Base-by-base conservation (phyloP, 768 basidiomycete genomes). In the Hypholoma sublateritium region DNA sequence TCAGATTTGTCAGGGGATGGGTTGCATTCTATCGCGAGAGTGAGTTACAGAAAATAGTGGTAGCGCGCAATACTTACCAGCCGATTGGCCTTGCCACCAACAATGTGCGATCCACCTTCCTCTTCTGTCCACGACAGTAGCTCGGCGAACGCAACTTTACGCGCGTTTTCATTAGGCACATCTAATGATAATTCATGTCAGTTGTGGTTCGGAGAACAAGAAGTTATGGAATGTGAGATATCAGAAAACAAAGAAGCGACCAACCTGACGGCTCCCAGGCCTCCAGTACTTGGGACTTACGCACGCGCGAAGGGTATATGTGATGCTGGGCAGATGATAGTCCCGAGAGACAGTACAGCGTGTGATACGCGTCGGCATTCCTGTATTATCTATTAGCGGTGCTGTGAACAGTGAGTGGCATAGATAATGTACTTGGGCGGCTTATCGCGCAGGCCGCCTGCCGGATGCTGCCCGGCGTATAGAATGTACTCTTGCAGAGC, bases 291-390 rank as follows among this genome's bases (percentile, higher is more conserved):
- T 69, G 59, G 4, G 58, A 43, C 22, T 62, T 59, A 41, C 67
- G 62, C 8, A 61, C 37, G 25, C 47, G 60, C 0, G 85, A 83
- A 0, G 81, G 81, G 36, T 70, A 72, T 1, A 95, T 80, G 41
- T 77, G 82, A 61, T 98, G 94, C 66, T 98, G 97, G 0, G 96
- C 91, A 0, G 85, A 77, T 0, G 96, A 93, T 16, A 97, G 79
- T 12, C 97, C 97, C 4, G 94, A 83, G 2, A 98, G 82, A 66
- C 93, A 95, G 71, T 96, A 98, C 35, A 92, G 73, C 0, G 96
- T 97, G 66, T 99, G 97, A 68, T 99, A 99, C 37, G 92, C 81
- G 68, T 99, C 97, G n/a, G 95, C 76, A n/a, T 72, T 72, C 72
- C 94, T 95, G 21, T 42, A 44, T 2, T 6, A 24, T 45, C 19